Percentiles rank a stretch among this genome's conserved stretches.
phyloP scores from a whole-genome alignment of 2,329 filamentous ascomycete species.

The Trichoderma sp. region DNA sequence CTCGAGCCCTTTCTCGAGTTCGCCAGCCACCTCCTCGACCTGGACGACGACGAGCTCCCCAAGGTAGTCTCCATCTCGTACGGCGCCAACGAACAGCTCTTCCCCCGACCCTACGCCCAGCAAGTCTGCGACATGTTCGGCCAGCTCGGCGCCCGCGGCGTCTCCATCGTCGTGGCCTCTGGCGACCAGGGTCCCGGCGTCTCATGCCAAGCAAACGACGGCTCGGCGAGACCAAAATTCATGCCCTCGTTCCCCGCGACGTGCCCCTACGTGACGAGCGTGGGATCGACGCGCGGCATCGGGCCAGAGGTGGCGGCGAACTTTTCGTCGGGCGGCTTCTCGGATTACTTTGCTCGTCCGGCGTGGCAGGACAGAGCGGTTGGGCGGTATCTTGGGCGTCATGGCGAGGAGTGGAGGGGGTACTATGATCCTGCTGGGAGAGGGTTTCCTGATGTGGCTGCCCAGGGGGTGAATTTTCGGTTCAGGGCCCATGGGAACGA shows the following conservation, averaged over 20 bases:
- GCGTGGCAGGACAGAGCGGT: conserved; percentile 51
- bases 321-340: conserved; percentile 58
- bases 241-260: conserved; percentile 42
- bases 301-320: conserved; percentile 56
- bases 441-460: conserved; percentile 63
- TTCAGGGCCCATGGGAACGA: conserved; percentile 39
- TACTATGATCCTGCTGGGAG: conserved; percentile 54
- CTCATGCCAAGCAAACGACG: conserved; percentile 44
- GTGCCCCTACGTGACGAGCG: conserved; percentile 64
- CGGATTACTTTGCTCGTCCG: conserved; percentile 49
- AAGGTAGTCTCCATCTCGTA: conserved; percentile 70
- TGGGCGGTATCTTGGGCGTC: conserved; percentile 48
- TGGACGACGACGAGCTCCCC: conserved; percentile 58
- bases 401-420: conserved; percentile 52
- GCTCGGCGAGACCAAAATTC: conserved; percentile 40
- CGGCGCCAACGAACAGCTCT: conserved; percentile 66
- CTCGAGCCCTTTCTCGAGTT: conserved; percentile 71
- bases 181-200: conserved; percentile 55
- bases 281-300: conserved; percentile 58
- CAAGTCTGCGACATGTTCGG: conserved; percentile 59
- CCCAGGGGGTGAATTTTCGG: conserved; percentile 48
- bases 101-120: conserved; percentile 60
- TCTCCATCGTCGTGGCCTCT: conserved; percentile 65
- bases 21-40: conserved; percentile 59
- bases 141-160: conserved; percentile 66